A percentile compares a stretch with the other conserved stretches of the same genome.
These are phyloP conservation scores for Trypanosoma congolense DNA, from an alignment of 208 protist genomes.

Conservation along the genomic window DNA sequence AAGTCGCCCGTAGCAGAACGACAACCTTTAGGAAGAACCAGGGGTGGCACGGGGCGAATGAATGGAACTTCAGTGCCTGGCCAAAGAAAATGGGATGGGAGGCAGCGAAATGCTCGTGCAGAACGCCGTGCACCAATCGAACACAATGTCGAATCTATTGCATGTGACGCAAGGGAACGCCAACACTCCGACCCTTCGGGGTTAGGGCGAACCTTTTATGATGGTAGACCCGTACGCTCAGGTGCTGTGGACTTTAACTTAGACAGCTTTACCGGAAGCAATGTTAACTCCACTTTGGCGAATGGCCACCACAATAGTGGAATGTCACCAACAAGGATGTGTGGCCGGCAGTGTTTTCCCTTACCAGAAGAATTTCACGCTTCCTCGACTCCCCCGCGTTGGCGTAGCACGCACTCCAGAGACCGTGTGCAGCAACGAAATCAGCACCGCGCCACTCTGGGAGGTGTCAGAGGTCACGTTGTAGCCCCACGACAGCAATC, in stretches of 20 bases:
- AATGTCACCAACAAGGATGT: not conserved
- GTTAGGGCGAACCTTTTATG: slow-evolving; percentile 16
- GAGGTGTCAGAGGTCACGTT: not conserved
- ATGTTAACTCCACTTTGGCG: not conserved
- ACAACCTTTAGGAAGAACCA: too few species aligned
- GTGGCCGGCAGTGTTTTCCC: slow-evolving; percentile 3
- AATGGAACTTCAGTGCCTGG: too few species aligned
- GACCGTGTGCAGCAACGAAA: not conserved
- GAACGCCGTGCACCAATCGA: slow-evolving; percentile 4
- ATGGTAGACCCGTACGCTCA: slow-evolving; percentile 13
- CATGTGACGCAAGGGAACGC: not conserved
- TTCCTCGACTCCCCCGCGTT: not conserved
- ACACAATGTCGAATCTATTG: not conserved
- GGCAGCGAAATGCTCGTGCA: too few species aligned
- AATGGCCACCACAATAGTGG: slow-evolving; percentile 4
- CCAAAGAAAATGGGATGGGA: too few species aligned
- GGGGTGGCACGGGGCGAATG: too few species aligned
- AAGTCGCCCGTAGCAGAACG: too few species aligned
- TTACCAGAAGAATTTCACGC: not conserved
- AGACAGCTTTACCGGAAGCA: not conserved
- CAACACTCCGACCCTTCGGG: slow-evolving; percentile 1
- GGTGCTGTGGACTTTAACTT: not conserved
- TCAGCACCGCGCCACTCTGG: not conserved
- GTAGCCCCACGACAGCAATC: slow-evolving; percentile 51
- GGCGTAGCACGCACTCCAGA: not conserved